Evolutionary conservation across 352 stramenopile genomes (phyloP).

Genomic region (Thalassiosira livingstoniorum): DNA sequence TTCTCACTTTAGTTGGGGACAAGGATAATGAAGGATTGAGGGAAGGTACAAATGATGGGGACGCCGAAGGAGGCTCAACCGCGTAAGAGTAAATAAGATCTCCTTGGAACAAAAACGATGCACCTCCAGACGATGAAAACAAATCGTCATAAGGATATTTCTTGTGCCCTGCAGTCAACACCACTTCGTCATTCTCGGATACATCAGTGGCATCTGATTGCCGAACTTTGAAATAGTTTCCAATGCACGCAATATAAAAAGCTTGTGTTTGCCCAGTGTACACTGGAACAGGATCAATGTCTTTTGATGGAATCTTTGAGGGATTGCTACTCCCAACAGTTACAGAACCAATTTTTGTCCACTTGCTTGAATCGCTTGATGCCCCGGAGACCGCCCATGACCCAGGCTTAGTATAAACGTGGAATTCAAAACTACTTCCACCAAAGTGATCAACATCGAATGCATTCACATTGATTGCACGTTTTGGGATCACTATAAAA

Average conservation of each 20-base stretch:
- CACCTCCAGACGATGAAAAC: neutral
- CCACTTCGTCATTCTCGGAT: conserved; percentile 23
- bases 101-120: conserved; percentile 30
- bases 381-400: neutral
- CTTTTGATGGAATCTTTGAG: conserved; percentile 19
- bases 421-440: conserved; percentile 10
- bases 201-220: conserved; percentile 7
- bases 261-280: conserved; percentile 34
- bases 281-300: conserved; percentile 24
- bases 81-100: conserved; percentile 26
- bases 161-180: conserved; percentile 21
- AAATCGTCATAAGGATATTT: conserved; percentile 19
- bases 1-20: no score
- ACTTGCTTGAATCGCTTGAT: conserved; percentile 4
- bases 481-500: conserved; percentile 10
- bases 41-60: conserved; percentile 18
- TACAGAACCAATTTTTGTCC: conserved; percentile 24
- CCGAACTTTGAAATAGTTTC: conserved; percentile 27
- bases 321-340: neutral
- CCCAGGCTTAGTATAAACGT: conserved; percentile 32
- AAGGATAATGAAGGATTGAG: neutral
- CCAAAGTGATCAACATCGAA: conserved; percentile 30
- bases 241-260: conserved; percentile 41
- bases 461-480: conserved; percentile 29
- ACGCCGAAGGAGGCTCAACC: conserved; percentile 23